Conservation (phyloP, 805 yeast species). For the Saccharomycopsis sp. region DNA sequence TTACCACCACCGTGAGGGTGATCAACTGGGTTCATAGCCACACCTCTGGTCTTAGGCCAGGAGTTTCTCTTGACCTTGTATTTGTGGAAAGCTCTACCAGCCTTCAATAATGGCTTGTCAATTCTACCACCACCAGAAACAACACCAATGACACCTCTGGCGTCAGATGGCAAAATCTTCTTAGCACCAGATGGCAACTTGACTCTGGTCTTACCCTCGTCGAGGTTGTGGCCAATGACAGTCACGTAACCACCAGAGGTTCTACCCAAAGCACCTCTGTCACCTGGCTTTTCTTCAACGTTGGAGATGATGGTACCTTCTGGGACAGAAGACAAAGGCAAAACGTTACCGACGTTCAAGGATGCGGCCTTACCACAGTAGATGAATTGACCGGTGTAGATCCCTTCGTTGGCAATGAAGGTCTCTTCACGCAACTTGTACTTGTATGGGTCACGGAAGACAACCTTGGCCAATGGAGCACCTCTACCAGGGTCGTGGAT, state of each 20-base stretch:
- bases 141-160: slow-evolving; percentile 99
- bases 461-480: slow-evolving; percentile 99
- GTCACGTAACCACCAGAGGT: slow-evolving; percentile 99
- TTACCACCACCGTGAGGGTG: slow-evolving; percentile 99
- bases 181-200: slow-evolving; percentile 99
- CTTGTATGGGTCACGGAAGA: slow-evolving; percentile 99
- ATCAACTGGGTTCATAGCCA: slow-evolving; percentile 99
- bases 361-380: slow-evolving; percentile 99
- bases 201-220: slow-evolving; percentile 98
- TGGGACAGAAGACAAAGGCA: slow-evolving; percentile 95
- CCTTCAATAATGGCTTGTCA: slow-evolving; percentile 99
- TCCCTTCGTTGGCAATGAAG: slow-evolving; percentile 99
- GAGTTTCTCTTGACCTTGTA: slow-evolving; percentile 99
- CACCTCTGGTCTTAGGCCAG: slow-evolving; percentile 99
- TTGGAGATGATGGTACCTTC: slow-evolving; percentile 99
- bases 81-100: slow-evolving; percentile 99
- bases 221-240: slow-evolving; percentile 98
- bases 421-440: slow-evolving; percentile 97
- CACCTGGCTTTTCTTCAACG: slow-evolving; percentile 98
- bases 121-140: slow-evolving; percentile 99
- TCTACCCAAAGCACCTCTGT: slow-evolving; percentile 99
- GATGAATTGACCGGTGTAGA: slow-evolving; percentile 98
- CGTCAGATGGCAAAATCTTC: slow-evolving; percentile 90
- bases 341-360: slow-evolving; percentile 92
- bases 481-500: slow-evolving; percentile 99